Percentiles rank a stretch among this genome's conserved stretches.
Evolutionary conservation across 2,329 filamentous ascomycete species (phyloP).

Genomic region (Pseudophaeomoniella oleicola): DNA sequence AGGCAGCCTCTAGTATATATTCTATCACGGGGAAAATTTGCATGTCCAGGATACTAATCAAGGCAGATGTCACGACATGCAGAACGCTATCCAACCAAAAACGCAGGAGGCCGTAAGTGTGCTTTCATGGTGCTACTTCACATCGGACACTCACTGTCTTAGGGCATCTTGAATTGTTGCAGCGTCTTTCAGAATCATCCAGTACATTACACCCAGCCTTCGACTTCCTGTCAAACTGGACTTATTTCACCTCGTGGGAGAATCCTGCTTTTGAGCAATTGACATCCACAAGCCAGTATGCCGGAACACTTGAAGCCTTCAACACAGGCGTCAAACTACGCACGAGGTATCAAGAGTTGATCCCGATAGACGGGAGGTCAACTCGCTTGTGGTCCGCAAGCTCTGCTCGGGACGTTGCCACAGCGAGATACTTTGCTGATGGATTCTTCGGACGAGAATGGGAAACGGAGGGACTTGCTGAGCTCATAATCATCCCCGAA

Average conservation of each 20-base stretch:
- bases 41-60: neutral
- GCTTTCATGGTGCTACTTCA: constrained; percentile 1
- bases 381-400: constrained; percentile 40
- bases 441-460: constrained; percentile 41
- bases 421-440: constrained; percentile 38
- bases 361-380: constrained; percentile 14
- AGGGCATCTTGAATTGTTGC: constrained; percentile 33
- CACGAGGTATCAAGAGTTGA: constrained; percentile 36
- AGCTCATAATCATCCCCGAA: constrained; percentile 40
- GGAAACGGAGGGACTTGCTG: constrained; percentile 17
- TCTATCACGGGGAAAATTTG: neutral
- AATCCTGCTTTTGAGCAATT: constrained; percentile 37
- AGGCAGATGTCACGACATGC: constrained; percentile 40
- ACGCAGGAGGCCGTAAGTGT: constrained; percentile 34
- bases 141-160: constrained; percentile 1
- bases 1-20: neutral
- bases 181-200: constrained; percentile 28
- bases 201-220: constrained; percentile 33
- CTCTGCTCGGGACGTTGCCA: constrained; percentile 39
- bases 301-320: constrained; percentile 39
- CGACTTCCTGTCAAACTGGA: constrained; percentile 38
- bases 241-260: constrained; percentile 32
- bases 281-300: constrained; percentile 40
- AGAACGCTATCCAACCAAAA: constrained; percentile 41
- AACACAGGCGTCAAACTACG: constrained; percentile 38